Evolutionary conservation across 2,329 filamentous ascomycete genomes (phyloP).

Genomic region (Aspergillus fructus): DNA sequence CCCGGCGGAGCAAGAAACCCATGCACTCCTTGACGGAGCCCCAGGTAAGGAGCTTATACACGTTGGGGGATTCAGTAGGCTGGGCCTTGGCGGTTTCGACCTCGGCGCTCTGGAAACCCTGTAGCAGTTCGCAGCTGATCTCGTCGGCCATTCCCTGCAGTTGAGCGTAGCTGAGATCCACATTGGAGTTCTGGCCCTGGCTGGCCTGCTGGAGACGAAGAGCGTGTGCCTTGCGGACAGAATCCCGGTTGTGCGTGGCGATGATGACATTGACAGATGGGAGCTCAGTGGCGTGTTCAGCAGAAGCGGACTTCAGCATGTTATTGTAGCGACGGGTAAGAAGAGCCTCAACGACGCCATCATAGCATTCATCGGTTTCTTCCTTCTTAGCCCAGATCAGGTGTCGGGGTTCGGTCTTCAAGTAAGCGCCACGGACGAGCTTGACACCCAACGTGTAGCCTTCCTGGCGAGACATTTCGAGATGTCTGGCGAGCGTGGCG

Average conservation of each 20-base stretch:
- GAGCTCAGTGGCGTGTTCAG: conserved; percentile 36
- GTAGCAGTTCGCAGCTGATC: conserved; percentile 63
- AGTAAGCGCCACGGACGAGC: conserved; percentile 55
- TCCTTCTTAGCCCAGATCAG: conserved; percentile 49
- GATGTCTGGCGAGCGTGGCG: conserved; percentile 45
- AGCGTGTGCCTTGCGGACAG: conserved; percentile 52
- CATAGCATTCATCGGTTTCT: conserved; percentile 54
- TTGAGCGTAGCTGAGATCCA: conserved; percentile 67
- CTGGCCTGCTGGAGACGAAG: conserved; percentile 47
- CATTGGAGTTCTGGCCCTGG: conserved; percentile 40
- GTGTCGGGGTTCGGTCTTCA: conserved; percentile 48
- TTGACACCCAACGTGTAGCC: conserved; percentile 54
- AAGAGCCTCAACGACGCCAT: conserved; percentile 56
- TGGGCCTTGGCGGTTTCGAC: conserved; percentile 16
- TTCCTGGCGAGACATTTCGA: conserved; percentile 46
- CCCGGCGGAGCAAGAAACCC: conserved; percentile 62
- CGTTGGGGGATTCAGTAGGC: conserved; percentile 43
- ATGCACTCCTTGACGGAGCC: conserved; percentile 60
- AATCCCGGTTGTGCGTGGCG: conserved; percentile 59
- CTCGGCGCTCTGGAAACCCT: conserved; percentile 37
- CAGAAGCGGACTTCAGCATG: conserved; percentile 48
- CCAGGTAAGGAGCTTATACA: conserved; percentile 62
- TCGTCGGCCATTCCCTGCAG: conserved; percentile 96
- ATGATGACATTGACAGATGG: conserved; percentile 54
- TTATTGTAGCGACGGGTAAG: conserved; percentile 60